These are phyloP conservation scores for Sclerotinia subarctica DNA, from an alignment of 2,329 filamentous ascomycete species.

Conservation along the genomic window DNA sequence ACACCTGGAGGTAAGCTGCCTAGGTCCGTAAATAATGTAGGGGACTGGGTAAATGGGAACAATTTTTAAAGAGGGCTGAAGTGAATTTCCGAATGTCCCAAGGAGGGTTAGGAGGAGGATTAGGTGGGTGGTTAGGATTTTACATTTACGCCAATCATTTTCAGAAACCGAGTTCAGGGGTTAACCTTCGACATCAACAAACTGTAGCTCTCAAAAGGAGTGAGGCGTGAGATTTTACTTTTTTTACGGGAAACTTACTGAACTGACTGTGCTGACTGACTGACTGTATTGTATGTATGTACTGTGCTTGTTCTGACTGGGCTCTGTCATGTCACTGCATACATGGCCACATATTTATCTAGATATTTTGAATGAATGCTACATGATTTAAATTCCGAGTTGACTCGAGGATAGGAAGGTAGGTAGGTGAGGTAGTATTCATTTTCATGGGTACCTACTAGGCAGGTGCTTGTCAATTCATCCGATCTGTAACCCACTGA, in stretches of 20 bases:
- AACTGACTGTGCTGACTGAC: background rate
- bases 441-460: background rate
- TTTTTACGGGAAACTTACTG: background rate
- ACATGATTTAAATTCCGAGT: background rate
- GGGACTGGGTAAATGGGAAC: background rate
- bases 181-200: constrained; percentile 12
- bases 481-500: background rate
- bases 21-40: background rate
- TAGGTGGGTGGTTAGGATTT: constrained; percentile 8
- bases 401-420: background rate
- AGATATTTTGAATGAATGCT: background rate
- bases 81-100: background rate
- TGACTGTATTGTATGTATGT: no score
- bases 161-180: background rate
- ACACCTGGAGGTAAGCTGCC: background rate
- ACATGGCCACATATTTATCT: background rate
- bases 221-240: background rate
- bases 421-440: no score
- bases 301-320: background rate
- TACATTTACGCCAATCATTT: background rate
- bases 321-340: background rate
- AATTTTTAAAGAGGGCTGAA: constrained; percentile 4
- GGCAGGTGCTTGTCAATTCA: background rate
- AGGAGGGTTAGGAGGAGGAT: background rate
- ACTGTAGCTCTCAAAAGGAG: background rate